Base-by-base conservation (phyloP, 2,329 filamentous ascomycete species). In the Curvularia lunata region DNA sequence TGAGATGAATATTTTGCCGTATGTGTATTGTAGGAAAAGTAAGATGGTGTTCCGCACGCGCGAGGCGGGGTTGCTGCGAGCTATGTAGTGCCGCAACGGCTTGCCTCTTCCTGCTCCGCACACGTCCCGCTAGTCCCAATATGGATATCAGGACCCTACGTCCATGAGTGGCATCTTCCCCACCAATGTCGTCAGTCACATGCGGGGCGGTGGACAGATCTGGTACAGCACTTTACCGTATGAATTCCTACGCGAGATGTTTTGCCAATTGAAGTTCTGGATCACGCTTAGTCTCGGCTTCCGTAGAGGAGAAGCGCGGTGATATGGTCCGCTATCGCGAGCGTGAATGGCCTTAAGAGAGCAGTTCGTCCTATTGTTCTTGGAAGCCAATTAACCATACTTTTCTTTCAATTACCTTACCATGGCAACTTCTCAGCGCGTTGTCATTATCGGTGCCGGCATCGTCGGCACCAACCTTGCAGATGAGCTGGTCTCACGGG, bases 381-480 rank as follows among this genome's bases (percentile, higher is more conserved):
- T 16, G 18, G 27, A 21, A 43, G 28, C 51, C 21, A 52, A 48
- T 51, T 32, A 59, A 13, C 27, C 32, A 30, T 32, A n/a, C 8
- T n/a, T 49, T 54, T 34, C 34, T 40, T 38, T 43, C 8, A 43
- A 19, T 32, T 41, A 21, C 48, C 34, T 51, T 40, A 49, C 38
- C 42, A 75, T 74, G 72, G 62, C 67, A 46, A 65, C 59, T 47
- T 69, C 68, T 42, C 66, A 69, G 75, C 79, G 65, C 76, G 80
- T 64, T 86, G 68, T 73, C 25, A 73, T 74, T 25, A 72, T 74
- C 58, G 86, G 86, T 37, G 86, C 86, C 49, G 86, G 86, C 47
- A 88, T 88, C 56, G 86, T 88, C 56, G 86, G 86, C 46, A 81
- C 82, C 56, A 88, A 88, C 58, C 75, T 88, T 48, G 86, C 86